These are phyloP conservation scores for Pseudogymnoascus sp. DNA, from an alignment of 2,329 filamentous ascomycete species.

Conservation along the genomic window DNA sequence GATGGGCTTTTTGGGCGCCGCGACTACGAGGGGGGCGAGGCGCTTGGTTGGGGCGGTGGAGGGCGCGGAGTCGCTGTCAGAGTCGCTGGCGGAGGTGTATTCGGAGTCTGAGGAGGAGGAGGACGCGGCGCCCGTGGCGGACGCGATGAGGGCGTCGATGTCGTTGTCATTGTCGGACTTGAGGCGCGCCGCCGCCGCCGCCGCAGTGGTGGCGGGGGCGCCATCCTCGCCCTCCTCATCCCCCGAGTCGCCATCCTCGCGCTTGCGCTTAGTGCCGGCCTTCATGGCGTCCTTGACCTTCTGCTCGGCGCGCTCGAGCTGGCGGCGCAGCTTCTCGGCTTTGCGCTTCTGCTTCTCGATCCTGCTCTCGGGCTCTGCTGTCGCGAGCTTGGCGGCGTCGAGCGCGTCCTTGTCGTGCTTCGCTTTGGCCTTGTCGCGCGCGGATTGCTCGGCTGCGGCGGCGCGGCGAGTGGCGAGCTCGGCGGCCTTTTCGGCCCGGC, in stretches of 20 bases:
- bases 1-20: constrained; percentile 49
- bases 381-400: constrained; percentile 34
- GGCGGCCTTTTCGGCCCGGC: constrained; percentile 55
- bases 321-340: constrained; percentile 53
- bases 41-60: constrained; percentile 46
- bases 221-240: constrained; percentile 40
- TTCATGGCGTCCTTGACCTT: constrained; percentile 25
- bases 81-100: constrained; percentile 28
- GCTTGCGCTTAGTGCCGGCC: constrained; percentile 59
- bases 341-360: constrained; percentile 46
- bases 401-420: constrained; percentile 42
- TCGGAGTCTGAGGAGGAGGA: constrained; percentile 18
- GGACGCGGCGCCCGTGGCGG: neutral
- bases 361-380: constrained; percentile 30
- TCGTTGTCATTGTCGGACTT: neutral
- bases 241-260: constrained; percentile 58
- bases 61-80: constrained; percentile 48
- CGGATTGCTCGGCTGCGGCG: constrained; percentile 15
- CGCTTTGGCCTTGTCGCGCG: constrained; percentile 20
- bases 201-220: constrained; percentile 16
- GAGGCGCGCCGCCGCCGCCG: neutral
- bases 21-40: constrained; percentile 21
- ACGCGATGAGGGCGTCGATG: constrained; percentile 10
- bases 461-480: constrained; percentile 30
- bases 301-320: constrained; percentile 60